These are phyloP conservation scores for Colletotrichum karsti DNA, from an alignment of 2,329 filamentous ascomycete genomes.

Conservation along the genomic window DNA sequence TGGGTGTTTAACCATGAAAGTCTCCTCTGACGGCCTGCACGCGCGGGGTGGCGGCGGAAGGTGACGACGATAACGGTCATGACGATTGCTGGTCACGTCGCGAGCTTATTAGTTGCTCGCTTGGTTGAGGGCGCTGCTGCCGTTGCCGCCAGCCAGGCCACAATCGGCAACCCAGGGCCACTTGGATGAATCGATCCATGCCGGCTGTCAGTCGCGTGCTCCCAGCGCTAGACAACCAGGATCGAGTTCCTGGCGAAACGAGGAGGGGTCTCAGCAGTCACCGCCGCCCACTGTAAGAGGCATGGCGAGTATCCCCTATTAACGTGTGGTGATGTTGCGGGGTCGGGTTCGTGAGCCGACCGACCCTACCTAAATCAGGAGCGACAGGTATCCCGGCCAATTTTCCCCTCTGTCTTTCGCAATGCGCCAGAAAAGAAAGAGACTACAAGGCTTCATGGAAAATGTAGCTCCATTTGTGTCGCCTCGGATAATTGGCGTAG, in stretches of 20 bases:
- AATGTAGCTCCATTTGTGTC: no score
- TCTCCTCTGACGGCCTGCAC: no score
- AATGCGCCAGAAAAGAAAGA: no score
- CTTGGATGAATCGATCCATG: not conserved
- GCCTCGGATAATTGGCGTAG: no score
- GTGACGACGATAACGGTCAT: not conserved
- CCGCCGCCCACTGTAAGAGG: not conserved
- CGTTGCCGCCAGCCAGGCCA: not conserved
- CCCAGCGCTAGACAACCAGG: not conserved
- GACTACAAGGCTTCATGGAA: no score
- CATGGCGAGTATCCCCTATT: no score
- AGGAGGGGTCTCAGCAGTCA: slow-evolving; percentile 8
- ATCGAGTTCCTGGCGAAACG: slow-evolving; percentile 18
- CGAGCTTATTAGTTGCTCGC: not conserved
- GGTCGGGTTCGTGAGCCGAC: no score
- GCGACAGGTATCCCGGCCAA: not conserved
- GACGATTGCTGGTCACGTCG: not conserved
- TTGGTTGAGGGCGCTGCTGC: not conserved
- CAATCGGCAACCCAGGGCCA: not conserved
- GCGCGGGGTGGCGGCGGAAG: no score
- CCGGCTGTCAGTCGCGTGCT: slow-evolving; percentile 20
- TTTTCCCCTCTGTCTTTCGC: not conserved
- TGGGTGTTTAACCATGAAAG: no score
- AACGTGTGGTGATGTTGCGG: slow-evolving; percentile 1
- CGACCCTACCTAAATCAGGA: slow-evolving; percentile 5